Percentiles rank a stretch among this genome's conserved stretches.
phyloP scores from a whole-genome alignment of 345 rosid genomes.

The Raphanus raphanistrum region DNA sequence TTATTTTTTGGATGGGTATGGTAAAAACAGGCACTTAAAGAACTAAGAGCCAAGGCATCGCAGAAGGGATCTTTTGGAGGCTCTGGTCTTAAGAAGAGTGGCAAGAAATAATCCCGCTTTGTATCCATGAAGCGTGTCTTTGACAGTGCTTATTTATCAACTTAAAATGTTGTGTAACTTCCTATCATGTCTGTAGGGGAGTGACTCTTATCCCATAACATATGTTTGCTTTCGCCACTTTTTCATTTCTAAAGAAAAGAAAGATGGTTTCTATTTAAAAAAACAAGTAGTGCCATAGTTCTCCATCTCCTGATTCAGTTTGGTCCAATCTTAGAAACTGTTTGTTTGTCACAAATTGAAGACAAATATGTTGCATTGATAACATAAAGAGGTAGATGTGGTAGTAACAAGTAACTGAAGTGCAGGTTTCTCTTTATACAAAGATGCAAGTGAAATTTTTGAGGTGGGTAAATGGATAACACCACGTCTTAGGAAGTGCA shows the following conservation, averaged over 20 bases:
- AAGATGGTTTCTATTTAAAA: neutral
- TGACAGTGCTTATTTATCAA: slow-evolving; percentile 22
- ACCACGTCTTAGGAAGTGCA: neutral
- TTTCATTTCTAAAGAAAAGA: neutral
- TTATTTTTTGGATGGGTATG: neutral
- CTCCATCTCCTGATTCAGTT: neutral
- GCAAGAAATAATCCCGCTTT: slow-evolving; percentile 56
- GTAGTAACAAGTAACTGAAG: neutral
- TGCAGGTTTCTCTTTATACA: neutral
- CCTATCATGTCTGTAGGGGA: slow-evolving; percentile 15
- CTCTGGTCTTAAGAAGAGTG: slow-evolving; percentile 89
- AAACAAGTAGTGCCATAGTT: neutral
- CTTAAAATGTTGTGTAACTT: slow-evolving; percentile 26
- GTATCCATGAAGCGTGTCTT: neutral
- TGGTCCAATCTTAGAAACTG: neutral
- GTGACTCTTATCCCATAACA: slow-evolving; percentile 21
- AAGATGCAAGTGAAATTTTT: neutral
- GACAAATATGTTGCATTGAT: neutral
- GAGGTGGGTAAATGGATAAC: neutral
- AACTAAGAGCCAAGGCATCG: slow-evolving; percentile 81
- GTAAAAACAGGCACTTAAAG: slow-evolving; percentile 67
- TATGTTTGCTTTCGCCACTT: slow-evolving; percentile 5
- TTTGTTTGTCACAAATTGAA: neutral
- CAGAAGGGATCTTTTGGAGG: slow-evolving; percentile 85
- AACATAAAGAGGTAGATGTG: slow-evolving; percentile 7